phyloP scores from a whole-genome alignment of 1,139 yeast species.

The Pichia sp. region DNA sequence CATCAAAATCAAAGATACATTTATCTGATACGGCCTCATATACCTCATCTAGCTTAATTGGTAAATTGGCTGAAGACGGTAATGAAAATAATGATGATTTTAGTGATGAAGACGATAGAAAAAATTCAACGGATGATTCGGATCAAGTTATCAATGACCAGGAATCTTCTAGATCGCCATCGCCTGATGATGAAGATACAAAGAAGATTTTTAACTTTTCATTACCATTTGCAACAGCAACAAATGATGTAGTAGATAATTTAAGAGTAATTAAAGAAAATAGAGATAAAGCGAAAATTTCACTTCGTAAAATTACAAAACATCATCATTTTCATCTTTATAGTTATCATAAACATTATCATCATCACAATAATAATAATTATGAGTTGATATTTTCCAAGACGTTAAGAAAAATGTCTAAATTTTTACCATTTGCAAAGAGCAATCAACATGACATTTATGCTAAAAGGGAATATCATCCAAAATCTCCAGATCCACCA shows the following conservation, averaged over 20 bases:
- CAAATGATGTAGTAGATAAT: slow-evolving; percentile 15
- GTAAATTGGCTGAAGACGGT: no score
- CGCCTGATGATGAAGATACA: neutral
- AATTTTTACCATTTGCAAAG: slow-evolving; percentile 1
- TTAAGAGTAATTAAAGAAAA: neutral
- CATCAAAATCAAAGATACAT: neutral
- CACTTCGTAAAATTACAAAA: neutral
- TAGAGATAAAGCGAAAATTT: neutral
- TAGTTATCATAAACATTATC: neutral
- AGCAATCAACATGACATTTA: slow-evolving; percentile 11
- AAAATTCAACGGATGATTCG: slow-evolving; percentile 7
- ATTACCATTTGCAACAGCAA: slow-evolving; percentile 9
- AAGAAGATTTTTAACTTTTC: slow-evolving; percentile 12
- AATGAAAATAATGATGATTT: neutral
- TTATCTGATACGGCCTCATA: neutral
- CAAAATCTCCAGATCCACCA: slow-evolving; percentile 30
- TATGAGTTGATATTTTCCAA: neutral
- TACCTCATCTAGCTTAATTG: no score
- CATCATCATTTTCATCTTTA: neutral
- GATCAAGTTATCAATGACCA: slow-evolving; percentile 9
- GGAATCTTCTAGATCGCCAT: neutral
- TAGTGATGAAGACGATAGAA: neutral
- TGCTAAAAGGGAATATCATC: slow-evolving; percentile 37
- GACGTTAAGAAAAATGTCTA: slow-evolving; percentile 2
- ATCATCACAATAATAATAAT: neutral